Evolutionary conservation across 2,329 filamentous ascomycete species (phyloP).

Genomic region (Ophiostoma novo-ulmi): DNA sequence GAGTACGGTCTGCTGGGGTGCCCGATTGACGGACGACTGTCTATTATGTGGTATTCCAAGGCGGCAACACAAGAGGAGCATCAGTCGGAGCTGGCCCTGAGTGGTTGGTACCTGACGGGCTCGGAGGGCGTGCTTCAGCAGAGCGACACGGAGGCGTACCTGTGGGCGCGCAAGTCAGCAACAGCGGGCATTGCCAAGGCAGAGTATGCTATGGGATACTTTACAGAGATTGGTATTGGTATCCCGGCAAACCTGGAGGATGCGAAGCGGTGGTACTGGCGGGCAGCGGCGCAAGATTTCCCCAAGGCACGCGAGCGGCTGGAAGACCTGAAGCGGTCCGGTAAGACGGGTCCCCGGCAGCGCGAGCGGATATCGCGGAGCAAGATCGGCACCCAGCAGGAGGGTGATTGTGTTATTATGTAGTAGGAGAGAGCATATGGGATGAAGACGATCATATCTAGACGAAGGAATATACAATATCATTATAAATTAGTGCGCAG

Average conservation of each 20-base stretch:
- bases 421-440: neutral
- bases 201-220: constrained; percentile 97
- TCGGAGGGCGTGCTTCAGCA: constrained; percentile 81
- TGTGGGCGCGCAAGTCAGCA: constrained; percentile 94
- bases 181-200: constrained; percentile 84
- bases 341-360: constrained; percentile 65
- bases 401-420: constrained; percentile 85
- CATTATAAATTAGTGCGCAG: neutral
- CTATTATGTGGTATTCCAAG: constrained; percentile 89
- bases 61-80: constrained; percentile 92
- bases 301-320: constrained; percentile 87
- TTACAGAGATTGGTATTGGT: constrained; percentile 91
- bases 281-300: constrained; percentile 92
- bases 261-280: constrained; percentile 96
- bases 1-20: constrained; percentile 85
- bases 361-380: constrained; percentile 76
- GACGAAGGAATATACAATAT: neutral
- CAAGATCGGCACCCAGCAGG: constrained; percentile 60
- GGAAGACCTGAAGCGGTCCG: constrained; percentile 81
- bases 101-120: constrained; percentile 93
- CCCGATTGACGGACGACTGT: constrained; percentile 73
- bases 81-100: constrained; percentile 78
- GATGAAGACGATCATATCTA: neutral
- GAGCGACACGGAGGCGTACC: constrained; percentile 90
- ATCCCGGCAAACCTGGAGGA: constrained; percentile 82